phyloP scores from a whole-genome alignment of 2,329 filamentous ascomycete genomes.

The Fusarium sp. region DNA sequence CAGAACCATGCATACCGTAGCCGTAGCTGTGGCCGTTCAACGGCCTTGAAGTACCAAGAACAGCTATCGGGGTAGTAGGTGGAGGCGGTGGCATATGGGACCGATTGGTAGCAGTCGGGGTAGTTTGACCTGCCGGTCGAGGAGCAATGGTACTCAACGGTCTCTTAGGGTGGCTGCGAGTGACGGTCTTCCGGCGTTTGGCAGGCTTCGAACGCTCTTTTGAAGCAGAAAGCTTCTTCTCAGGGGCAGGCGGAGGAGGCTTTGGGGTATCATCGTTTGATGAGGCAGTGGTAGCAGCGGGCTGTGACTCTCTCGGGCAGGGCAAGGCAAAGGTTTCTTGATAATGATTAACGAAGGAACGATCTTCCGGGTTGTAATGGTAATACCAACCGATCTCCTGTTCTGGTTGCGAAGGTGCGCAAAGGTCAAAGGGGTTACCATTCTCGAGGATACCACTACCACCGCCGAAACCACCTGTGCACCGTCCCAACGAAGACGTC shows the following conservation, averaged over 20 bases:
- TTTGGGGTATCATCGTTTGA: neutral
- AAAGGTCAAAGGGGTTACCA: neutral
- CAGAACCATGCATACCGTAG: neutral
- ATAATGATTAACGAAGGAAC: neutral
- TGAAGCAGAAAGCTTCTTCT: neutral
- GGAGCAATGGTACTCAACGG: fast-evolving
- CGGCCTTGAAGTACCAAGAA: neutral
- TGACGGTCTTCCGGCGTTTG: neutral
- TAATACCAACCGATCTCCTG: neutral
- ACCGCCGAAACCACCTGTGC: neutral
- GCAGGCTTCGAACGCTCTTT: neutral
- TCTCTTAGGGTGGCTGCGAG: fast-evolving
- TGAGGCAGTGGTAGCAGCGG: neutral
- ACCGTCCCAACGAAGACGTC: neutral
- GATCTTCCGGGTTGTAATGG: neutral
- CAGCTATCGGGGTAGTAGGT: neutral
- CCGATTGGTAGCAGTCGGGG: neutral
- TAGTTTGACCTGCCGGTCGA: neutral
- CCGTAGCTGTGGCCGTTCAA: neutral
- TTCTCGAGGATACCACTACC: neutral
- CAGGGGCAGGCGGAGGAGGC: neutral
- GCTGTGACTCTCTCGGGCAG: neutral
- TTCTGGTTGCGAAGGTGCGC: neutral
- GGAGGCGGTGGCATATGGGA: neutral
- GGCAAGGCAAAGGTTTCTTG: neutral